These are phyloP conservation scores for Spongispora temasekensis DNA, from an alignment of 1,284 basidiomycete species.

Conservation along the genomic window DNA sequence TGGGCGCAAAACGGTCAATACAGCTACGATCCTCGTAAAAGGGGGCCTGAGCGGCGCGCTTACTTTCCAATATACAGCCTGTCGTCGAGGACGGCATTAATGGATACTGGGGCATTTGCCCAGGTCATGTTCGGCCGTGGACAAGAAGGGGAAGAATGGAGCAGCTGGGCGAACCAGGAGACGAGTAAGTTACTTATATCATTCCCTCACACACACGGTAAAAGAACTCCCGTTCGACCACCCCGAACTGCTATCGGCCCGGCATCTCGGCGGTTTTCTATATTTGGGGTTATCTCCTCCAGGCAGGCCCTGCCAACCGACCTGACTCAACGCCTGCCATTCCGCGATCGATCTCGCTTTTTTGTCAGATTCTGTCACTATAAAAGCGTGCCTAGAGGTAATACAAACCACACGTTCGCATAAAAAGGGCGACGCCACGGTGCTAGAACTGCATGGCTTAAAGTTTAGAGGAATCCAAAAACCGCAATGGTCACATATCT, in stretches of 20 bases:
- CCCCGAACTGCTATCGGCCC: slow-evolving; percentile 3
- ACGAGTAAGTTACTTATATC: slow-evolving; percentile 23
- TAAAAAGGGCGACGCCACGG: too few relatives aligned
- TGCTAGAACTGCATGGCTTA: too few relatives aligned
- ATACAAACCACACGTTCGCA: too few relatives aligned
- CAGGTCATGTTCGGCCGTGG: slow-evolving; percentile 27
- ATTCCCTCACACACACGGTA: slow-evolving; percentile 4
- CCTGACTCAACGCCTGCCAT: too few relatives aligned
- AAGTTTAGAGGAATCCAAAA: too few relatives aligned
- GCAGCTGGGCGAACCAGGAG: slow-evolving; percentile 8
- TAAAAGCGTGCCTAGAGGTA: too few relatives aligned
- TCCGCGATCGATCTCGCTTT: too few relatives aligned
- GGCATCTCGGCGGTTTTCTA: slow-evolving; percentile 28
- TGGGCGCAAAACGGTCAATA: slow-evolving; percentile 3
- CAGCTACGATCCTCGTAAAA: neutral
- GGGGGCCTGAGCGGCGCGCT: slow-evolving; percentile 8
- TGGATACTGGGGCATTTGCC: slow-evolving; percentile 30
- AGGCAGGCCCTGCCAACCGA: too few relatives aligned
- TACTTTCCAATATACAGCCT: slow-evolving; percentile 60
- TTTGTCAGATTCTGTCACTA: too few relatives aligned
- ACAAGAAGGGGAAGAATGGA: slow-evolving; percentile 3
- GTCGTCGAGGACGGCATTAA: slow-evolving; percentile 43
- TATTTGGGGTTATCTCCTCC: neutral
- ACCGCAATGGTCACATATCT: too few relatives aligned
- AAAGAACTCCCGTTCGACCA: neutral